Evolutionary conservation across 1,139 yeast genomes (phyloP).

Genomic region (Geotrichum reessii): DNA sequence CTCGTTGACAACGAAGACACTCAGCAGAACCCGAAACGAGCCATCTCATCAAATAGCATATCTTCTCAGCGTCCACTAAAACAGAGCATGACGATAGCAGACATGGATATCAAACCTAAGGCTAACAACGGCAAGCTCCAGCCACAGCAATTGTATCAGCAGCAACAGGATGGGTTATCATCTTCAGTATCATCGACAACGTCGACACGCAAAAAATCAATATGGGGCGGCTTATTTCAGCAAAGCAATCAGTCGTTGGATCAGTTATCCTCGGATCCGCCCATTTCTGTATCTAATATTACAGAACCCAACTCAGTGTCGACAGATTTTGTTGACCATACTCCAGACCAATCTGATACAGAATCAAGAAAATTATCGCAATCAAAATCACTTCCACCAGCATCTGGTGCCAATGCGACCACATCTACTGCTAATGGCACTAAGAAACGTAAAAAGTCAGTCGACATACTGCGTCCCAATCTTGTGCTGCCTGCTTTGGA

Average conservation of each 20-base stretch:
- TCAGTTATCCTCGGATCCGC: not conserved
- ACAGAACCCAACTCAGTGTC: not conserved
- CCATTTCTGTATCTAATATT: not conserved
- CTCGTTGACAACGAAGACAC: not conserved
- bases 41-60: conserved; percentile 1
- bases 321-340: not conserved
- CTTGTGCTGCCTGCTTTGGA: conserved; percentile 32
- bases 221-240: not conserved
- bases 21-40: not conserved
- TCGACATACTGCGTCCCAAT: conserved; percentile 26
- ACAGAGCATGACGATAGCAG: not conserved
- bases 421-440: not conserved
- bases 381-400: not conserved
- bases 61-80: not conserved
- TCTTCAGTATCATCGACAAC: not conserved
- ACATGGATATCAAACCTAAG: not conserved
- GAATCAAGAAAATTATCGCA: not conserved
- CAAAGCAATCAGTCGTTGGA: not conserved
- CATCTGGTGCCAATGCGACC: not conserved
- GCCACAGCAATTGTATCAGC: not conserved
- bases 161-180: not conserved
- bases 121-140: not conserved
- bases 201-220: not conserved
- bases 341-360: not conserved
- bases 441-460: not conserved